These are phyloP conservation scores for Trametes cingulata DNA, from an alignment of 768 basidiomycete species.

Conservation along the genomic window DNA sequence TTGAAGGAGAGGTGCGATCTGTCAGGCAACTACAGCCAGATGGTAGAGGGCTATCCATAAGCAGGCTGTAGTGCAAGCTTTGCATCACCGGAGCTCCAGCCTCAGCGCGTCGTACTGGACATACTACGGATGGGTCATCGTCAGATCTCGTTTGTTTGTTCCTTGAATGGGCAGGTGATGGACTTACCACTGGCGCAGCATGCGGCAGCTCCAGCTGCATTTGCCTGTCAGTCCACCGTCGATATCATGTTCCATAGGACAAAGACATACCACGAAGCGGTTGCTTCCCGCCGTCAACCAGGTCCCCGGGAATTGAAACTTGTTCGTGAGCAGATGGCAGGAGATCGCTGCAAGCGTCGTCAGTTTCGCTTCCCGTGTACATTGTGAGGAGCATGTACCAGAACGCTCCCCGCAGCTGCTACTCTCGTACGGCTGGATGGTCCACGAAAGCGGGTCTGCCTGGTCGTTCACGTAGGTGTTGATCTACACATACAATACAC, in stretches of 20 bases:
- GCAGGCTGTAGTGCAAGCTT: too few relatives aligned
- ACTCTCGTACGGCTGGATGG: conserved; percentile 26
- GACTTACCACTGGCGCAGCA: conserved; percentile 24
- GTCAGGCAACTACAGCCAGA: too few relatives aligned
- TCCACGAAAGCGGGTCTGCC: conserved; percentile 14
- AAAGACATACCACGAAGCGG: conserved; percentile 23
- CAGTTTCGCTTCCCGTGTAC: background rate
- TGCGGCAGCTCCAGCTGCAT: conserved; percentile 19
- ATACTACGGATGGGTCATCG: conserved; percentile 16
- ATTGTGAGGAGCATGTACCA: conserved; percentile 12
- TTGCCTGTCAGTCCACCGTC: background rate
- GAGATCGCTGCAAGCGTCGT: conserved; percentile 25
- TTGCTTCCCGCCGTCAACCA: conserved; percentile 28
- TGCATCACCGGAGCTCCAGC: conserved; percentile 22
- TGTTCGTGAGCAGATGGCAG: conserved; percentile 24
- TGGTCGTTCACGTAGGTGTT: conserved; percentile 21
- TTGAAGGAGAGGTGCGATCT: too few relatives aligned
- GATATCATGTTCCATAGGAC: background rate
- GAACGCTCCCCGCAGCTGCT: conserved; percentile 33
- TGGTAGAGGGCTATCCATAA: too few relatives aligned
- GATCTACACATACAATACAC: conserved; percentile 6
- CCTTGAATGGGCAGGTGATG: background rate
- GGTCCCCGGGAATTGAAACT: conserved; percentile 28
- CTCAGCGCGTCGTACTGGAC: conserved; percentile 32
- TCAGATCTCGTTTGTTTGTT: background rate